A percentile compares a stretch with the other conserved stretches of the same genome.
These are phyloP conservation scores for Pyracantha coccinea DNA, from an alignment of 331 rosid genomes.

Conservation along the genomic window DNA sequence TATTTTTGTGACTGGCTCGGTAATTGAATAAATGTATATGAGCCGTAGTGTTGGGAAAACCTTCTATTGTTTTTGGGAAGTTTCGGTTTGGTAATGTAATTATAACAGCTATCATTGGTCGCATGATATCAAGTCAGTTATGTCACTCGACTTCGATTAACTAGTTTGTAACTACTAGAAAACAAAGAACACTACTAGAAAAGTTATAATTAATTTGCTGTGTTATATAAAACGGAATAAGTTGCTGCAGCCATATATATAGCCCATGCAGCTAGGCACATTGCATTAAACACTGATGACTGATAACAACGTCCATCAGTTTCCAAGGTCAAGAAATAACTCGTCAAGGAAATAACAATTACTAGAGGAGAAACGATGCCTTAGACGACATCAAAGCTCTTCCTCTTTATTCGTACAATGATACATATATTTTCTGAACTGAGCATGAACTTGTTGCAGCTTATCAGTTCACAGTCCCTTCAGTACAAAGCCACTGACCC, in stretches of 20 bases:
- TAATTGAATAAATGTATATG: too few relatives aligned
- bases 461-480: neutral
- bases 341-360: neutral
- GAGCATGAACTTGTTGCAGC: neutral
- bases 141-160: too few relatives aligned
- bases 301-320: neutral
- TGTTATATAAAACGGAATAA: neutral
- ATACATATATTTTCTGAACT: neutral
- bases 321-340: neutral
- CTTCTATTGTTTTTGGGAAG: too few relatives aligned
- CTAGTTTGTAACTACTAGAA: too few relatives aligned
- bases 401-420: neutral
- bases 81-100: too few relatives aligned
- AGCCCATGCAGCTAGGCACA: neutral
- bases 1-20: too few relatives aligned
- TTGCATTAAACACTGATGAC: neutral
- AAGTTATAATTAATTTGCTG: neutral
- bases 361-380: neutral
- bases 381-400: neutral
- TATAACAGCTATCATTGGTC: too few relatives aligned
- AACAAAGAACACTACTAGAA: too few relatives aligned
- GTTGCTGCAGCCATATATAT: neutral
- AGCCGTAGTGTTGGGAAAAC: too few relatives aligned
- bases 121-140: too few relatives aligned
- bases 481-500: slow-evolving; percentile 19